phyloP scores from a whole-genome alignment of 345 rosid species.

The Gossypioides kirkii region DNA sequence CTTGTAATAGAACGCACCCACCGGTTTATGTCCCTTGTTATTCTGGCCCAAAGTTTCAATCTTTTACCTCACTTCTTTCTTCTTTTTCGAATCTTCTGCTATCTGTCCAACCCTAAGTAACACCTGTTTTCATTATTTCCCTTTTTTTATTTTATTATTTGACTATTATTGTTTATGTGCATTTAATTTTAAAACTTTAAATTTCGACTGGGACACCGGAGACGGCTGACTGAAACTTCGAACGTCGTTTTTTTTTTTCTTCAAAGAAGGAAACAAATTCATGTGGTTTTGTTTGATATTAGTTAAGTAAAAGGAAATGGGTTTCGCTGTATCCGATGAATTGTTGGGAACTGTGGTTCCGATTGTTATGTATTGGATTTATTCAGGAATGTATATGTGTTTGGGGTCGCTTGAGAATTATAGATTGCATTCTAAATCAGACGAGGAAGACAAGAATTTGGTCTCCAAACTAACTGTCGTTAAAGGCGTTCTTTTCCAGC shows the following conservation, averaged over 20 bases:
- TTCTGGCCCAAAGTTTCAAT: not conserved
- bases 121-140: not conserved
- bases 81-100: not conserved
- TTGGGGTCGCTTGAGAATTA: constrained; percentile 55
- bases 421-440: constrained; percentile 66
- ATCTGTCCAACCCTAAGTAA: not conserved
- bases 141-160: too few species aligned
- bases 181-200: not conserved
- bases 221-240: not conserved
- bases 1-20: not conserved
- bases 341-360: constrained; percentile 79
- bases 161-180: not conserved
- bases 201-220: not conserved
- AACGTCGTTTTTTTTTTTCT: not conserved
- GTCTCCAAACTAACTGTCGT: constrained; percentile 66
- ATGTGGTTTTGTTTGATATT: not conserved
- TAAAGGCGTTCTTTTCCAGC: constrained; percentile 80
- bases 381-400: constrained; percentile 64
- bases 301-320: not conserved
- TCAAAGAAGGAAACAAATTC: not conserved
- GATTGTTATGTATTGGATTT: constrained; percentile 72
- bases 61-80: too few species aligned
- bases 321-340: constrained; percentile 57
- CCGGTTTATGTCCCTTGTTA: not conserved
- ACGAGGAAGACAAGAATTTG: constrained; percentile 81